A percentile compares a stretch with the other conserved stretches of the same genome.
These are phyloP conservation scores for Phialophora verrucosa DNA, from an alignment of 2,329 filamentous ascomycete genomes.

Conservation along the genomic window DNA sequence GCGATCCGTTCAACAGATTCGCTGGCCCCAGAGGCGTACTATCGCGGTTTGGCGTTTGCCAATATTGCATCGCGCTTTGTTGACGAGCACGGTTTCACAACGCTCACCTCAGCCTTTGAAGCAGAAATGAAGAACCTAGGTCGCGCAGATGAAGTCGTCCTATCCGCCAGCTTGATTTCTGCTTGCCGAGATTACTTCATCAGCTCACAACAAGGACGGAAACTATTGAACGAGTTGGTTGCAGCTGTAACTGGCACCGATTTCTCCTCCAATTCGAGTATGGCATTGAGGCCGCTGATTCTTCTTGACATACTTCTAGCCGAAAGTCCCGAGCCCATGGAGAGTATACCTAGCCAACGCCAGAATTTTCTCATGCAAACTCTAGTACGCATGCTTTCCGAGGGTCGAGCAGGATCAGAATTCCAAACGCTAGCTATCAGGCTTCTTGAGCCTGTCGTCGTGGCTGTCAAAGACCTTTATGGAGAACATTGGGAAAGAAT, in stretches of 20 bases:
- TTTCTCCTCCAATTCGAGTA: constrained; percentile 1
- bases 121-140: constrained; percentile 44
- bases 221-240: constrained; percentile 65
- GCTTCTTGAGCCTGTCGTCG: constrained; percentile 64
- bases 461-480: constrained; percentile 79
- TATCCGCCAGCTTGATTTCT: constrained; percentile 55
- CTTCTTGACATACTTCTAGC: constrained; percentile 61
- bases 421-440: constrained; percentile 50
- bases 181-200: constrained; percentile 57
- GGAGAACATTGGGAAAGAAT: constrained; percentile 81
- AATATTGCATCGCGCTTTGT: constrained; percentile 46
- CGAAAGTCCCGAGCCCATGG: constrained; percentile 54
- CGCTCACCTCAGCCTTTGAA: constrained; percentile 42
- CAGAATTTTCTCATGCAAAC: constrained; percentile 83
- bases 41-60: constrained; percentile 49
- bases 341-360: constrained; percentile 63
- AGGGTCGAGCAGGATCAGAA: constrained; percentile 53
- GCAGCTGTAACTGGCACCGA: constrained; percentile 60
- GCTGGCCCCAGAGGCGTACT: constrained; percentile 42
- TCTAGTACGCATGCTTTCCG: constrained; percentile 68
- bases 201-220: constrained; percentile 54
- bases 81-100: constrained; percentile 40
- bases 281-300: constrained; percentile 47
- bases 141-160: constrained; percentile 52
- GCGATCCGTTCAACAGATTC: constrained; percentile 34